Conservation (phyloP, 345 rosid species). For the Citrus mangshanensis region DNA sequence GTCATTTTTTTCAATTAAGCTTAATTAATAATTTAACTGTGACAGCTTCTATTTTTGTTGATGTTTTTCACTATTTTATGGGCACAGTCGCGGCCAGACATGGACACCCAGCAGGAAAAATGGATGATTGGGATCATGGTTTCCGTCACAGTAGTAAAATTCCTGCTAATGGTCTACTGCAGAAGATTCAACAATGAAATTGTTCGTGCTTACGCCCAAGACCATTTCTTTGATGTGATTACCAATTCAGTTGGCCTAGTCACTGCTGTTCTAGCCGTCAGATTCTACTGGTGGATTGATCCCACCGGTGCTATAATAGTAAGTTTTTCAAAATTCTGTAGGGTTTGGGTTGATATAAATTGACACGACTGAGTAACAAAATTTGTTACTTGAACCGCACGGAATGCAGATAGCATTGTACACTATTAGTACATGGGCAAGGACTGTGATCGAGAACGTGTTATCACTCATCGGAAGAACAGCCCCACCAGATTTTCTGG, state of each 20-base stretch:
- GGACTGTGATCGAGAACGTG: slow-evolving; percentile 72
- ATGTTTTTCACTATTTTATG: not conserved
- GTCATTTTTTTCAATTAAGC: not conserved
- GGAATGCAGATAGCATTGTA: slow-evolving; percentile 70
- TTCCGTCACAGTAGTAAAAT: slow-evolving; percentile 40
- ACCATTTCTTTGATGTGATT: slow-evolving; percentile 54
- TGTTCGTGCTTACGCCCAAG: slow-evolving; percentile 48
- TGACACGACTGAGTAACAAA: no score
- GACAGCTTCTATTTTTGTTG: no score
- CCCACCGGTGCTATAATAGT: slow-evolving; percentile 55
- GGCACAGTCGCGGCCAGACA: slow-evolving; percentile 31
- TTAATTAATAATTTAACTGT: not conserved
- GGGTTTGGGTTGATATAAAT: not conserved
- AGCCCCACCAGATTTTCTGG: slow-evolving; percentile 78
- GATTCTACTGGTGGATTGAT: slow-evolving; percentile 55
- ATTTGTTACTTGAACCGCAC: not conserved
- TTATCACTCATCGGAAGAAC: slow-evolving; percentile 62
- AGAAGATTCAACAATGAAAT: slow-evolving; percentile 49
- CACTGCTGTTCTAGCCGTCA: slow-evolving; percentile 49
- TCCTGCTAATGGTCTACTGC: slow-evolving; percentile 49
- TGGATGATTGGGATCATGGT: slow-evolving; percentile 59
- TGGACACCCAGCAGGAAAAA: slow-evolving; percentile 29
- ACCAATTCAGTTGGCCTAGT: slow-evolving; percentile 56
- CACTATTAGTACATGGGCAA: slow-evolving; percentile 73
- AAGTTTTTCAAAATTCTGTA: slow-evolving; percentile 4